phyloP scores from a whole-genome alignment of 2,329 filamentous ascomycete species.

The Sporothrix euskadiensis region DNA sequence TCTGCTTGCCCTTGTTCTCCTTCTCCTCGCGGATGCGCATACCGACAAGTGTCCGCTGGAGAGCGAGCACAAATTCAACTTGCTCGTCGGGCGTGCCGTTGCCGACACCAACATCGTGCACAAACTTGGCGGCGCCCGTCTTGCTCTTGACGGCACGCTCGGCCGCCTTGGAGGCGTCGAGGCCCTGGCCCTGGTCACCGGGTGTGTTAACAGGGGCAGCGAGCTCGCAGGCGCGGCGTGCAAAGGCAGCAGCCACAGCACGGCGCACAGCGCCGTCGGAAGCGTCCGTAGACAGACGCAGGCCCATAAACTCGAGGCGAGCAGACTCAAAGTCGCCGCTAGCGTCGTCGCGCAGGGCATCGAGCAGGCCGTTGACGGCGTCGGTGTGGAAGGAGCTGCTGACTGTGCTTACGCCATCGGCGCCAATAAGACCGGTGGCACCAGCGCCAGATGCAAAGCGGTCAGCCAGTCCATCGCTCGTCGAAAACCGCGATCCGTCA shows the following conservation, averaged over 20 bases:
- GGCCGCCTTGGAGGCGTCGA: conserved; percentile 66
- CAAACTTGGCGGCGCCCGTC: conserved; percentile 51
- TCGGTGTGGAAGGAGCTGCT: conserved; percentile 74
- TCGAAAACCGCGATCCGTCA: conserved; percentile 55
- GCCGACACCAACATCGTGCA: conserved; percentile 50
- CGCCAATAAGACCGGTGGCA: not conserved
- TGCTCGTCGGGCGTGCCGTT: conserved; percentile 66
- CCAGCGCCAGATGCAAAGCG: conserved; percentile 2
- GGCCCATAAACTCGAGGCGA: conserved; percentile 87
- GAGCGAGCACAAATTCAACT: conserved; percentile 76
- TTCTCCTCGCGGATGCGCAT: conserved; percentile 37
- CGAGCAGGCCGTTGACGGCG: conserved; percentile 81
- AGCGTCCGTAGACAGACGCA: conserved; percentile 89
- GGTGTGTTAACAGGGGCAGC: conserved; percentile 51
- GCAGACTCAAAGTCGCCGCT: conserved; percentile 76
- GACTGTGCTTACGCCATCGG: conserved; percentile 42
- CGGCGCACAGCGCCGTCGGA: conserved; percentile 85
- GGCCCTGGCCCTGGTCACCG: conserved; percentile 35
- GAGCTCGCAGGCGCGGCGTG: conserved; percentile 75
- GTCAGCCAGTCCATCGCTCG: conserved; percentile 18
- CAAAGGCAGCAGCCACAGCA: conserved; percentile 82
- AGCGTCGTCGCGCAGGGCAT: conserved; percentile 73
- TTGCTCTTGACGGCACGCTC: conserved; percentile 59
- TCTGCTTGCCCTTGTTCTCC: not conserved
- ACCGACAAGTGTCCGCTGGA: conserved; percentile 77